Base-by-base conservation (phyloP, 2,329 filamentous ascomycete species). In the Achaetomium macrosporum region DNA sequence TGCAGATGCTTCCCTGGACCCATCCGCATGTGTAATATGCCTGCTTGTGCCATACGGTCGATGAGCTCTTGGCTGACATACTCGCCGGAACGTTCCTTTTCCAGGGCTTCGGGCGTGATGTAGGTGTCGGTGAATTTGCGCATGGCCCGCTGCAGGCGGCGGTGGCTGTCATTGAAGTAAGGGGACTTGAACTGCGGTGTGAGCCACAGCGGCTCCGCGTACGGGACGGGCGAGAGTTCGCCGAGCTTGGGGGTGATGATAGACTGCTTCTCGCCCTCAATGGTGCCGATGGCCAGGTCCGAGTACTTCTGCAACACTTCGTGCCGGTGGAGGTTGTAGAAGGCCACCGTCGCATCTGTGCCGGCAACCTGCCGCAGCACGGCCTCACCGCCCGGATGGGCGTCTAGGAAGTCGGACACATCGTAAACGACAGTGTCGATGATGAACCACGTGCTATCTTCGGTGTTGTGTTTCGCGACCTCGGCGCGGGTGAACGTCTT, bases 261-360 rank as follows among this genome's bases (percentile, higher is more conserved):
- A 65, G 90, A 81, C 17, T 88, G 78, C 64, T 78, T 84, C 74
- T 95, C 88, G 69, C 82, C 86, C 60, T 82, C 74, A 65, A 95
- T 69, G 13, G 82, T 87, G 64, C 90, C 90, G 62, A 95, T 79
- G 69, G 81, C 85, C 16, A 95, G 78, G 63, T 81, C 76, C 43
- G 77, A 72, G 75, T 95, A 95, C 68, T 90, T 90, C 56, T 83
- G 74, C 11, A 95, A 78, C n/a, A 95, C 88, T 70, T 95, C 90
- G 62, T 95, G 89, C 25, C 90, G 78, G 73, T 96, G 90, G 49
- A 96, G 83, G 74, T 95, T 95, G 80, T 95, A 95, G 71, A 95
- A 95, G 52, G 85, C 86, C 35, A 78, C 73, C 2, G 90, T 95
- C 47, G 89, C 88, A 65, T 95, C 90, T 60, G 82, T 79, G 57